Percentiles rank a stretch among this genome's conserved stretches.
phyloP scores from a whole-genome alignment of 2,329 filamentous ascomycete species.

The Hortaea werneckii region DNA sequence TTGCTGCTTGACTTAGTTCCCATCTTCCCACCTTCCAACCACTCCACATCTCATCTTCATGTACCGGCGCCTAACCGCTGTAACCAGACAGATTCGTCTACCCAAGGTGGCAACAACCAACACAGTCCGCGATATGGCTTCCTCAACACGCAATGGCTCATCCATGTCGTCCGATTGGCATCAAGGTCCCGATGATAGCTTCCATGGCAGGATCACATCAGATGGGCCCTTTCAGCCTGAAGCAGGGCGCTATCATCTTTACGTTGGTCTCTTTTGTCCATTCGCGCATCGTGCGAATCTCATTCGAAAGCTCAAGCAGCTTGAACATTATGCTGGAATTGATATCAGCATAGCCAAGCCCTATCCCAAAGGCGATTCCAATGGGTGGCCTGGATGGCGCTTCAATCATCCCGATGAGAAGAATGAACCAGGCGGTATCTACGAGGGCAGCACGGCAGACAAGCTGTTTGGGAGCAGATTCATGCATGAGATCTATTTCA shows the following conservation, averaged over 20 bases:
- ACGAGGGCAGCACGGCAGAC: constrained; percentile 48
- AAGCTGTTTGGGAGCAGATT: constrained; percentile 48
- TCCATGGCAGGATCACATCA: constrained; percentile 42
- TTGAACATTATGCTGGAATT: constrained; percentile 40
- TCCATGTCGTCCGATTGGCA: constrained; percentile 16
- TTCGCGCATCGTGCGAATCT: constrained; percentile 54
- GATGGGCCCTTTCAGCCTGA: constrained; percentile 41
- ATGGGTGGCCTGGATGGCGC: constrained; percentile 54
- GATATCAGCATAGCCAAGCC: constrained; percentile 50
- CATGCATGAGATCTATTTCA: constrained; percentile 54
- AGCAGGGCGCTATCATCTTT: constrained; percentile 45
- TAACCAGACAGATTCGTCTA: not conserved
- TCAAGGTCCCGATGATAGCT: constrained; percentile 32
- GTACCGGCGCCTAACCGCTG: constrained; percentile 2
- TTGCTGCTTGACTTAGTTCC: too few species aligned
- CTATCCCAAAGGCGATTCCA: constrained; percentile 55
- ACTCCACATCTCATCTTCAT: not conserved
- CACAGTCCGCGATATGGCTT: not conserved
- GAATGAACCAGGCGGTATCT: constrained; percentile 27
- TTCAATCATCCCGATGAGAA: constrained; percentile 39
- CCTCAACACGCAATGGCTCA: constrained; percentile 3
- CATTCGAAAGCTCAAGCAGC: constrained; percentile 47
- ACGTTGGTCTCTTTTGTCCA: constrained; percentile 54
- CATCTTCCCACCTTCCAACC: too few species aligned
- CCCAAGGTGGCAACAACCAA: not conserved